Conservation (phyloP, 495 filamentous ascomycete species). For the Trichoderma gamsii region DNA sequence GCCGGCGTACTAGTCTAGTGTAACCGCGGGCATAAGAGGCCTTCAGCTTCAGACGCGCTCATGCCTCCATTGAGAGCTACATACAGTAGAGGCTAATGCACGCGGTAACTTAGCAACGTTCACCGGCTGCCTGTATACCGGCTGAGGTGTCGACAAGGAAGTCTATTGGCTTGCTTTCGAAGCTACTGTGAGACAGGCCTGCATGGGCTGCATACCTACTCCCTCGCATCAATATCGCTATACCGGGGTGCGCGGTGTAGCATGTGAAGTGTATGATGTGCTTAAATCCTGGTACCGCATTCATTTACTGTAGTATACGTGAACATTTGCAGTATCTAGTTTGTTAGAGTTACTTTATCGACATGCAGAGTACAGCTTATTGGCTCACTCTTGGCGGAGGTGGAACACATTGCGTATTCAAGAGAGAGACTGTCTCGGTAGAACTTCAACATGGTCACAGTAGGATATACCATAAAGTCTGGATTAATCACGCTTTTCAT, state of each 20-base stretch:
- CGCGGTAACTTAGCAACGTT: not conserved
- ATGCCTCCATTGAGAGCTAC: not conserved
- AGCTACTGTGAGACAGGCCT: not conserved
- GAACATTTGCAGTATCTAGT: no score
- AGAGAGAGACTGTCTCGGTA: no score
- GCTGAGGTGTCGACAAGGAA: not conserved
- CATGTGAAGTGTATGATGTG: not conserved
- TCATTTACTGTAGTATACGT: not conserved
- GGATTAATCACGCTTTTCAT: not conserved
- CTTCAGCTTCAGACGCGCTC: not conserved
- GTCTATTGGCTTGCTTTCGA: not conserved
- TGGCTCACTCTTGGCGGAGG: no score
- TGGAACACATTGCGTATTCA: no score
- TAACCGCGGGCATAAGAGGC: not conserved
- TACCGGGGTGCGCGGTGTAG: not conserved
- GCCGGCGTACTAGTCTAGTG: no score
- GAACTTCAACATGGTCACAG: no score
- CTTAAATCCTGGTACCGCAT: not conserved
- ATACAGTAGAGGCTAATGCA: not conserved
- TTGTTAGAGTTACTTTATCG: no score
- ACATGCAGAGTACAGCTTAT: no score
- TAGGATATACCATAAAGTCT: no score
- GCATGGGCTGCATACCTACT: no score
- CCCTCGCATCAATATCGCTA: not conserved
- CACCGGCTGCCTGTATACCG: not conserved